phyloP scores from a whole-genome alignment of 495 filamentous ascomycete genomes.

The Aspergillus conjunctus region DNA sequence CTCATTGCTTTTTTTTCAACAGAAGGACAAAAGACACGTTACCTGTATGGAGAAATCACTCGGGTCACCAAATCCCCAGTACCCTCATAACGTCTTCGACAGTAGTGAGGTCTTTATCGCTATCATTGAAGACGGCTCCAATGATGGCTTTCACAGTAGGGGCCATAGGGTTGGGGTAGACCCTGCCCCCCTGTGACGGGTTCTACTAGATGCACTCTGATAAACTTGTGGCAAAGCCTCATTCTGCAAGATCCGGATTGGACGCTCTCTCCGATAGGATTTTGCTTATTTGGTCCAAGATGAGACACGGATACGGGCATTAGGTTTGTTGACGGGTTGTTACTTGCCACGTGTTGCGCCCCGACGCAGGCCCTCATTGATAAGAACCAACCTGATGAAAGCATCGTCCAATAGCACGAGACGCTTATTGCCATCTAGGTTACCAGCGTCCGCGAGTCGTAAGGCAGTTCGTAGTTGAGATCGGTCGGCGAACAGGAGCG shows the following conservation, averaged over 20 bases:
- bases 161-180: conserved; percentile 18
- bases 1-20: neutral
- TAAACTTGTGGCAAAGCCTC: conserved; percentile 9
- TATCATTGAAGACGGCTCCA: conserved; percentile 19
- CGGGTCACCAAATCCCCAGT: conserved; percentile 8
- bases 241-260: conserved; percentile 12
- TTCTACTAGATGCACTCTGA: conserved; percentile 14
- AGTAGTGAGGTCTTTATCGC: neutral
- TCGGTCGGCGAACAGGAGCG: neutral
- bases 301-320: neutral
- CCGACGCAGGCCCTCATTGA: neutral
- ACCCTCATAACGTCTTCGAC: neutral
- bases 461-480: neutral
- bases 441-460: neutral
- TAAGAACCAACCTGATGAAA: neutral
- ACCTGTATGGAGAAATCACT: neutral
- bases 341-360: neutral
- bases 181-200: conserved; percentile 10
- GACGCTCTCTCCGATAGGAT: neutral
- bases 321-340: neutral
- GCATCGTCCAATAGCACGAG: conserved; percentile 8
- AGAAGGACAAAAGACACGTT: neutral
- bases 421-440: conserved; percentile 3
- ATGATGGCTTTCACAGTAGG: conserved; percentile 22
- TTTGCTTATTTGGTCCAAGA: conserved; percentile 5